Conservation (phyloP, 257 asterid genomes). For the Pogostemon cablin region DNA sequence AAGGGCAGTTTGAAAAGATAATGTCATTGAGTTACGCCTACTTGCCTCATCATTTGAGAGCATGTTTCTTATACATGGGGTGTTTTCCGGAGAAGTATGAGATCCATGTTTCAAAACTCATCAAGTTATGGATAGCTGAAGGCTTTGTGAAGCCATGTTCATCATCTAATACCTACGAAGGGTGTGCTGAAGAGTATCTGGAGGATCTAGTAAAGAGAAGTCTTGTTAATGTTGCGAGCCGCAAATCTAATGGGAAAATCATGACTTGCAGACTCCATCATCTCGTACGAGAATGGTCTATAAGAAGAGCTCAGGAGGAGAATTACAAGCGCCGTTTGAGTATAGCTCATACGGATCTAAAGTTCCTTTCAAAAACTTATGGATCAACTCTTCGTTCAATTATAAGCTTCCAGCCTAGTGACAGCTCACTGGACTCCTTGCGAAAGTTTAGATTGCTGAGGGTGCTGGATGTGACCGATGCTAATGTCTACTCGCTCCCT, state of each 20-base stretch:
- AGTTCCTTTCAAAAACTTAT: not conserved
- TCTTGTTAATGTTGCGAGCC: not conserved
- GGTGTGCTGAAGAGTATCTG: not conserved
- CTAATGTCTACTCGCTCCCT: not conserved
- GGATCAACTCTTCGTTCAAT: not conserved
- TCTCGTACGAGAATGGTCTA: not conserved
- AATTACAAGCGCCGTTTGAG: not conserved
- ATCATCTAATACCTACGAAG: not conserved
- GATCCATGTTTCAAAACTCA: conserved; percentile 18
- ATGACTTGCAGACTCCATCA: conserved; percentile 11
- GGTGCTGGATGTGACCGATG: not conserved
- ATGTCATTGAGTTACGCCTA: conserved; percentile 15
- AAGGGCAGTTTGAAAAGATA: conserved; percentile 4
- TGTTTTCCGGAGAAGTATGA: conserved; percentile 15
- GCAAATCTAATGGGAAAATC: conserved; percentile 1
- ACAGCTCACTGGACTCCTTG: not conserved
- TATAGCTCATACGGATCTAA: conserved; percentile 4
- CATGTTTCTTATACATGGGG: conserved; percentile 21
- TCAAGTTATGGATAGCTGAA: conserved; percentile 28
- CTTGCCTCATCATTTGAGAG: conserved; percentile 16
- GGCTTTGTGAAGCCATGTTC: not conserved
- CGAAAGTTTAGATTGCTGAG: conserved; percentile 2
- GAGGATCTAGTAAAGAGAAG: conserved; percentile 21
- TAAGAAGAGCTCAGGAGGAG: too few relatives aligned
- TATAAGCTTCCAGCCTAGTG: not conserved